Base-by-base conservation (phyloP, 148 eudicot species). In the Arbutus unedo region DNA sequence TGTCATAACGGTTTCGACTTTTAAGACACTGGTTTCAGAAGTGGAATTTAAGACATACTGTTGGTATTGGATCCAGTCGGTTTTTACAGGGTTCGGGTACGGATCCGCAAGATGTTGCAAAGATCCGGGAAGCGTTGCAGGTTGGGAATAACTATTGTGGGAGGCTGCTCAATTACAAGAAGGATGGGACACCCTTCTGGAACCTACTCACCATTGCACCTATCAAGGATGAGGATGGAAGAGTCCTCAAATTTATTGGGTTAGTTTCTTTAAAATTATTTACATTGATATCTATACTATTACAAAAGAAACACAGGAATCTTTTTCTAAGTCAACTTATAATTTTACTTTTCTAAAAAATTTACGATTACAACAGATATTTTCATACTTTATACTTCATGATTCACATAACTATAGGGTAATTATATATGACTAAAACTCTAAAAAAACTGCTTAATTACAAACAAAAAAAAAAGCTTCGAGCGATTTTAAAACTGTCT, bases 171-270 rank as follows among this genome's bases (percentile, higher is more conserved):
- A 96, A 96, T 79, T 96, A 94, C 90, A 96, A 96, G 92, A 96
- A 96, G 81, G 99, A 96, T 79, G 95, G 98, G 45, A 89, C 97
- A 41, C 92, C 98, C 15, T 96, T 96, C 82, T 96, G 99, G 99
- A 96, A 96, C 84, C 94, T 96, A 43, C 91, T 96, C 64, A 96
- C 99, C 0, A 88, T 96, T 87, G 87, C 99, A 49, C 98, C 99
- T 38, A 96, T 96, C 83, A 96, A 96, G 86, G 97, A 96, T 81
- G 99, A 96, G 82, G 77, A 87, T 41, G 98, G 97, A 14, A 93
- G 91, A 82, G 89, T 92, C 54, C 98, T 96, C 80, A 94, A 96
- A 81, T 89, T 88, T 83, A 96, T 94, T 62, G 99, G 98, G 99
- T 96, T 82, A 82, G 90, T 38, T 41, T 80, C 10, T 55, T 16